Base-by-base conservation (phyloP, 1,284 basidiomycete species). In the Marasmius sp. region DNA sequence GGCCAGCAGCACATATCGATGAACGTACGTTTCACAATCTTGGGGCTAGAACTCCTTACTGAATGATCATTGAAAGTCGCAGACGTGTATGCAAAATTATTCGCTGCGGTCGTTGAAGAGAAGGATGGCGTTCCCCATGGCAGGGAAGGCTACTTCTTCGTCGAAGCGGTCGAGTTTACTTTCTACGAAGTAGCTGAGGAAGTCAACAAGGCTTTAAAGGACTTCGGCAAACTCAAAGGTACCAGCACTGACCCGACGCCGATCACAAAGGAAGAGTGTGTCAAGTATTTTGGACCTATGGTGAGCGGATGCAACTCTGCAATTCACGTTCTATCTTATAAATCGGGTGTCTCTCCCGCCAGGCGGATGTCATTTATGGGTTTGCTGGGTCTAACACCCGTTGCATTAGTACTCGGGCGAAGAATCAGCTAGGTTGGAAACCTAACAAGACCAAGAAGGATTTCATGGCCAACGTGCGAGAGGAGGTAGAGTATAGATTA, bases 331-430 rank as follows among this genome's bases (percentile, higher is more conserved):
- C 16, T 22, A n/a, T 12, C 5, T 56, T 9, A 12, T n/a, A 6
- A 41, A 7, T 39, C 45, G 53, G 55, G 18, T 10, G 5, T 22
- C 37, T 10, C 18, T 10, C 10, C 39, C 55, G 16, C 20, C 38
- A 27, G 27, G 5, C 27, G 27, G 27, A 27, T 5, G 27, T 27
- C 27, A 27, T 27, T 2, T 27, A 27, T 9, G 6, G 55, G 61
- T 70, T 77, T 27, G 82, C 82, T 11, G 27, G 27, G 27, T 69
- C 73, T 1, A 84, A 84, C 70, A 75, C 77, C 16, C 75, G 82
- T 38, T 78, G 72, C 56, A 69, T 77, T 12, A 81, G 79, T 1
- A 78, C 78, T 27, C 37, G 39, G 3, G 55, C 55, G 22, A 43
- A 27, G 43, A 27, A 27, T 27, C 14, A 38, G 20, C n/a, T 57